Evolutionary conservation across 208 protist species (phyloP).

Genomic region (Crithidia brevicula): DNA sequence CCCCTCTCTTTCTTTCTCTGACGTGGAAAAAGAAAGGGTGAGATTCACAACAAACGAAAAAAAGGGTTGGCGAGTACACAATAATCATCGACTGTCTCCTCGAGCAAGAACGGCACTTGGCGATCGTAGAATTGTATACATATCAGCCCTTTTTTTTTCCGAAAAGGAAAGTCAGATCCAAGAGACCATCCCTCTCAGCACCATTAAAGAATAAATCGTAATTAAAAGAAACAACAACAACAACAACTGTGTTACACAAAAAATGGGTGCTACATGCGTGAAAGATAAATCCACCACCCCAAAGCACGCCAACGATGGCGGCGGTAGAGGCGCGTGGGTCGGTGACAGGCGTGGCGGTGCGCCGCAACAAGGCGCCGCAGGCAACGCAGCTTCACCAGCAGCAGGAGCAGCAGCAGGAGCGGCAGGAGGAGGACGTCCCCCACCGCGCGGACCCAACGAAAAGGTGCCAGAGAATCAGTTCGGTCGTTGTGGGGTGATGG

Average conservation of each 20-base stretch:
- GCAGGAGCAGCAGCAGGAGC: not conserved
- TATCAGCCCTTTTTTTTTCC: too few species aligned
- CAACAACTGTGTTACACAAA: too few species aligned
- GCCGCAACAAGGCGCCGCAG: not conserved
- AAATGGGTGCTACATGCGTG: slow-evolving; percentile 11
- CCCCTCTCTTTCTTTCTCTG: too few species aligned
- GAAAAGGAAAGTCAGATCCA: too few species aligned
- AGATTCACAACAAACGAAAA: too few species aligned
- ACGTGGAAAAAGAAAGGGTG: too few species aligned
- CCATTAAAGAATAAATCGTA: too few species aligned
- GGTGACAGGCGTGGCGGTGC: not conserved
- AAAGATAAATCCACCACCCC: slow-evolving; percentile 14
- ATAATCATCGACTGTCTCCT: too few species aligned
- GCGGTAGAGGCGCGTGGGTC: not conserved
- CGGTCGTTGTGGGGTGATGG: not conserved
- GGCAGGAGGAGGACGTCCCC: not conserved
- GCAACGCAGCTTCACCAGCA: not conserved
- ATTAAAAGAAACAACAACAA: slow-evolving; percentile 14
- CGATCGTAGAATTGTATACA: too few species aligned
- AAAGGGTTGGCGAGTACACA: too few species aligned
- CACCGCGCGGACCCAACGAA: slow-evolving; percentile 1
- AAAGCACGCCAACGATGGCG: slow-evolving; percentile 1
- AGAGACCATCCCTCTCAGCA: too few species aligned
- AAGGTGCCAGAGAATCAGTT: not conserved
- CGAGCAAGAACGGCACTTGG: too few species aligned